These are phyloP conservation scores for Boletellus emodensis DNA, from an alignment of 768 basidiomycete genomes.

Conservation along the genomic window DNA sequence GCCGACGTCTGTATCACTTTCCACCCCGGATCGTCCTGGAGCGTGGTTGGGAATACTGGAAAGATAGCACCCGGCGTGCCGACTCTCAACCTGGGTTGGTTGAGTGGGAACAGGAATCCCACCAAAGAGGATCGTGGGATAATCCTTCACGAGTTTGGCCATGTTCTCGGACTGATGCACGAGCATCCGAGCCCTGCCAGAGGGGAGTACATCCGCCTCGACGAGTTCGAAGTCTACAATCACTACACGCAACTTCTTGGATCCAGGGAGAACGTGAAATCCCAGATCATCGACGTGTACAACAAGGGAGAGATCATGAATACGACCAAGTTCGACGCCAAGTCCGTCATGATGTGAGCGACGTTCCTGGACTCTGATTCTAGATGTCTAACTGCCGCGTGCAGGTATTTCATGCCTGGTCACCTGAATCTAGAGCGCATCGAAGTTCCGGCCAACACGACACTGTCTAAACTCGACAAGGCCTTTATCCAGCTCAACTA, in stretches of 20 bases:
- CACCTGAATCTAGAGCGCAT: background rate
- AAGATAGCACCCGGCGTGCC: too few relatives aligned
- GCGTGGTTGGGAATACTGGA: too few relatives aligned
- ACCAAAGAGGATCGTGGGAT: background rate
- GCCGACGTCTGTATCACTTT: too few relatives aligned
- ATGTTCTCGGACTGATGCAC: slow-evolving; percentile 13
- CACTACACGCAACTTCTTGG: background rate
- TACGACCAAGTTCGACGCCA: background rate
- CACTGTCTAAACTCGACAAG: background rate
- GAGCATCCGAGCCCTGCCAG: slow-evolving; percentile 12
- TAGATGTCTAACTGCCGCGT: background rate
- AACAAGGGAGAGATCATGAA: background rate
- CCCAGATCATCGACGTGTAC: background rate
- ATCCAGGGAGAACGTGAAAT: background rate
- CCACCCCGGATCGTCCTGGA: too few relatives aligned
- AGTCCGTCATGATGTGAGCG: background rate
- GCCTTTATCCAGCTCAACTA: background rate
- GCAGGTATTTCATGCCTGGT: background rate
- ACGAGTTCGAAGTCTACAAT: background rate
- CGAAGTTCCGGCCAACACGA: background rate
- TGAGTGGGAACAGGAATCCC: background rate
- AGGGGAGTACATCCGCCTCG: background rate
- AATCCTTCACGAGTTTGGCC: slow-evolving; percentile 16
- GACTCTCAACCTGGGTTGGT: too few relatives aligned
- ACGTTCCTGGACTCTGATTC: background rate